Conservation (phyloP, 805 yeast genomes). For the Ogataea paraovalis region DNA sequence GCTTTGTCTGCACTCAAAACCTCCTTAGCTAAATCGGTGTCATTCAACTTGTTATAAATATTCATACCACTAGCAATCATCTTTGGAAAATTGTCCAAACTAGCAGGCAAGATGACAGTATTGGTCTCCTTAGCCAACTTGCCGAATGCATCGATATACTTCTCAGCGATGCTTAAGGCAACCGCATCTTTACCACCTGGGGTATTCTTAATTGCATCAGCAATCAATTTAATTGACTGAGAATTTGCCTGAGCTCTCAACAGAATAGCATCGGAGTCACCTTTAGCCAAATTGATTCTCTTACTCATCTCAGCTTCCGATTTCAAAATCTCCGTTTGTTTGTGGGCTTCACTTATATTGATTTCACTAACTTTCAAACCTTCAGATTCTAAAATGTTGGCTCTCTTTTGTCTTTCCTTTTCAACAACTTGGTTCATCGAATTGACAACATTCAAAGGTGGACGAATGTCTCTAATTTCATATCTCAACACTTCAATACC, state of each 20-base stretch:
- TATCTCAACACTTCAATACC: slow-evolving; percentile 80
- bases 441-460: slow-evolving; percentile 78
- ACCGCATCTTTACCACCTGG: slow-evolving; percentile 77
- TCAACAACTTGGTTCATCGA: slow-evolving; percentile 91
- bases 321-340: slow-evolving; percentile 63
- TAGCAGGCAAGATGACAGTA: slow-evolving; percentile 73
- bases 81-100: slow-evolving; percentile 67
- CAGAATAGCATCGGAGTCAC: slow-evolving; percentile 68
- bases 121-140: slow-evolving; percentile 79
- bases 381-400: slow-evolving; percentile 82
- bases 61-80: slow-evolving; percentile 76
- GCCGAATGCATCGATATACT: slow-evolving; percentile 76
- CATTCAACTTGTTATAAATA: slow-evolving; percentile 46
- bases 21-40: slow-evolving; percentile 34
- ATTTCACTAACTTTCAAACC: slow-evolving; percentile 77
- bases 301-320: slow-evolving; percentile 67
- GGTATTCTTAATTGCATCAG: slow-evolving; percentile 62
- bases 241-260: slow-evolving; percentile 72
- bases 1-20: slow-evolving; percentile 9
- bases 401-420: slow-evolving; percentile 83
- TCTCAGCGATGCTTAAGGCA: slow-evolving; percentile 74
- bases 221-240: slow-evolving; percentile 58
- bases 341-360: slow-evolving; percentile 81
- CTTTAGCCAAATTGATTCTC: slow-evolving; percentile 63
- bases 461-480: slow-evolving; percentile 85